phyloP scores from a whole-genome alignment of 2,329 filamentous ascomycete species.

The Pseudogymnoascus verrucosus region DNA sequence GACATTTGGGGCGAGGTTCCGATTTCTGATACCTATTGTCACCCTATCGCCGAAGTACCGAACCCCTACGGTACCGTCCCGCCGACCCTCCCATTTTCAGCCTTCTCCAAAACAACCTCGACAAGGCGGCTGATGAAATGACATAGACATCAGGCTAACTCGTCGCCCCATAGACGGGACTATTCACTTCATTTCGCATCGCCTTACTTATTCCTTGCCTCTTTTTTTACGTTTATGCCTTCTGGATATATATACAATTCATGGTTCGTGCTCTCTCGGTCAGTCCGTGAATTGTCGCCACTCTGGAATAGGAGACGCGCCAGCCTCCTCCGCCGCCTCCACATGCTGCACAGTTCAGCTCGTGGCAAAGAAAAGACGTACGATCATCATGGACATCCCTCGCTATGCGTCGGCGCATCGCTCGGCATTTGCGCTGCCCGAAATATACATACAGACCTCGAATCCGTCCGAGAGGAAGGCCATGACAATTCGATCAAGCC shows the following conservation, averaged over 20 bases:
- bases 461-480: conserved; percentile 27
- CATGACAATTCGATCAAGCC: conserved; percentile 20
- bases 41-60: conserved; percentile 5
- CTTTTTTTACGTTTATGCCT: conserved; percentile 10
- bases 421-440: conserved; percentile 26
- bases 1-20: conserved; percentile 1
- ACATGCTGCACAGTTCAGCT: conserved; percentile 14
- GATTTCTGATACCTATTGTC: background rate
- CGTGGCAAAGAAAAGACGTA: conserved; percentile 18
- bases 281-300: conserved; percentile 16
- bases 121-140: background rate
- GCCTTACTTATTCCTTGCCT: conserved; percentile 16
- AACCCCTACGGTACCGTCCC: background rate
- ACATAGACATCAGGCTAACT: background rate
- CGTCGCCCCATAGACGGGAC: conserved; percentile 7
- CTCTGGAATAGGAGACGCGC: conserved; percentile 7
- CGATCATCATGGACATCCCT: conserved; percentile 35
- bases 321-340: conserved; percentile 6
- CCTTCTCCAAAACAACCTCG: conserved; percentile 2
- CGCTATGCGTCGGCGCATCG: conserved; percentile 23
- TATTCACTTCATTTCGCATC: conserved; percentile 12
- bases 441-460: conserved; percentile 35
- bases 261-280: conserved; percentile 11
- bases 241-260: conserved; percentile 5
- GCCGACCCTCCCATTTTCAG: conserved; percentile 6